Evolutionary conservation across 2,329 filamentous ascomycete species (phyloP).

Genomic region (Rutstroemia sp.): DNA sequence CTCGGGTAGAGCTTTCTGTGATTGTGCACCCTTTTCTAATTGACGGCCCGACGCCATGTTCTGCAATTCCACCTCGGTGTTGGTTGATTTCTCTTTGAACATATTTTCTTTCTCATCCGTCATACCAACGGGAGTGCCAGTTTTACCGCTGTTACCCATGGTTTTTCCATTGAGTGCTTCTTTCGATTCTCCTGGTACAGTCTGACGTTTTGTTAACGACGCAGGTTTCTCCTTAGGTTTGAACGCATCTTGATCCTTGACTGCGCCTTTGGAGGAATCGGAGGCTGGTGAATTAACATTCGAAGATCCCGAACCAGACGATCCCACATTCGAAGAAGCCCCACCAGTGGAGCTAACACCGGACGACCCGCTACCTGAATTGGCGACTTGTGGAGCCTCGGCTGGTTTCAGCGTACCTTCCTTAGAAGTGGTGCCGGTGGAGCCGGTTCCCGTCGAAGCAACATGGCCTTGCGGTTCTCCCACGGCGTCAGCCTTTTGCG

Average conservation of each 20-base stretch:
- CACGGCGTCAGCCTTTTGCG: neutral
- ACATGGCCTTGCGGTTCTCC: neutral
- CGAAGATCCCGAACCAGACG: neutral
- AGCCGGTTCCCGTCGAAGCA: neutral
- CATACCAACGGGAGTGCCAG: neutral
- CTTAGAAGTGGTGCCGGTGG: neutral
- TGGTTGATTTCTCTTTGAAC: slow-evolving; percentile 10
- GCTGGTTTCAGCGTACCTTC: neutral
- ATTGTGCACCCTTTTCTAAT: slow-evolving; percentile 5
- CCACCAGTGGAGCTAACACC: neutral
- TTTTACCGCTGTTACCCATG: neutral
- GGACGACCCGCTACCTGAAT: neutral
- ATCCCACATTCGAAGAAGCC: neutral
- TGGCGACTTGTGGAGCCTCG: neutral
- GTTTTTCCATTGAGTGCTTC: neutral
- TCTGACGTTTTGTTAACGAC: slow-evolving; percentile 6
- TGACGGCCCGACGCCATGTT: slow-evolving; percentile 13
- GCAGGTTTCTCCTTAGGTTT: neutral
- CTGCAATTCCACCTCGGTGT: slow-evolving; percentile 18
- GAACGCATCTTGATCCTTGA: neutral
- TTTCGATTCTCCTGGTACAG: neutral
- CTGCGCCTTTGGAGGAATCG: neutral
- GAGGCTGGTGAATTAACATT: neutral
- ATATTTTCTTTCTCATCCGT: neutral
- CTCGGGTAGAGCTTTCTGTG: slow-evolving; percentile 2